Evolutionary conservation across 2,329 filamentous ascomycete species (phyloP), one percentile per base, ranked within the genome.

Genomic region (Teratosphaeriaceae sp.): DNA sequence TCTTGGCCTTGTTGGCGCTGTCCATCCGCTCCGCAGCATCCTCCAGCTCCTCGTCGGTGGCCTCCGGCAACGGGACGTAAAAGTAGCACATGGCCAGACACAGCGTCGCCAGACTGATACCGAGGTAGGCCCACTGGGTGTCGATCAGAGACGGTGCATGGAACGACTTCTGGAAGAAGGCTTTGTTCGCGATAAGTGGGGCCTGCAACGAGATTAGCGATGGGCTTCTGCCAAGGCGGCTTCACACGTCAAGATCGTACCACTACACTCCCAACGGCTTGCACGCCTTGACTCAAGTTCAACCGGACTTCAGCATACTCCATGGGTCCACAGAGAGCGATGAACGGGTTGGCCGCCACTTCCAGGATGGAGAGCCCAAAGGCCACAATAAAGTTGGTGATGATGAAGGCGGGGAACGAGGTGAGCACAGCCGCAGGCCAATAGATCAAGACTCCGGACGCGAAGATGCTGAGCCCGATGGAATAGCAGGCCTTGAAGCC

Each of bases 111-210:
- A 82, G 67, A 1, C 76, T 71, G 44, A 82, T 80, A 6, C 76
- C 79, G 2, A 82, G 71, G 47, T 82, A 82, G 0, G 78, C 73
- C 77, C 78, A 82, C 56, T 82, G 79, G 1, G 80, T 76, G 42
- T 78, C 70, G 43, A 81, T 73, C 20, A 82, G 58, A 8, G 69
- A 73, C 1, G 70, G 65, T 0, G 74, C 72, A 43, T 73, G 64
- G 3, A 58, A 58, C 2, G 69, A 64, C n/a, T 61, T 58, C 26
- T 52, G 51, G 62, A 80, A 80, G 21, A 82, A 68, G 0, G 78
- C 77, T 42, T 73, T 74, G 44, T 74, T 68, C 3, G 78, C 78
- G 26, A 82, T 66, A 2, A 81, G 65, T 2, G 78, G 78, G 0
- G 78, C n/a, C n/a, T n/a, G n/a, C n/a, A n/a, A n/a, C n/a, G n/a